Evolutionary conservation across 2,329 filamentous ascomycete species (phyloP), one percentile per base, ranked within the genome.

Genomic region (Anthostomella pinea): DNA sequence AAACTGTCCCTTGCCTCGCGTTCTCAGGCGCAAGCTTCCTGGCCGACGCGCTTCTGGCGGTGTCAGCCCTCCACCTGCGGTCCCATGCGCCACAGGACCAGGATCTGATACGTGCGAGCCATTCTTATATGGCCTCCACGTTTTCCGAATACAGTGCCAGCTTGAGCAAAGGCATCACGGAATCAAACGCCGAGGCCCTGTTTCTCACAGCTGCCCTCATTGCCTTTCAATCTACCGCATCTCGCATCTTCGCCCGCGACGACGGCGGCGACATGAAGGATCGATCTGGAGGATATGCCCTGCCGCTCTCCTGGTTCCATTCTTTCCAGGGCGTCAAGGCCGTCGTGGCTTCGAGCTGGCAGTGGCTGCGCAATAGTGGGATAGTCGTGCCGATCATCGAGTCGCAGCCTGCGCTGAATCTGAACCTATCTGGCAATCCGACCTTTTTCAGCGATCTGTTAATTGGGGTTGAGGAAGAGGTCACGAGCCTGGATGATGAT

Each of bases 301-400:
- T 81, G n/a, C 79, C 79, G 0, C 60, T 82, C 27, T 70, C 75
- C 3, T 83, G 77, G 78, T 83, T 83, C 43, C 79, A 83, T 52
- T 74, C 79, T 4, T 83, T 81, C 51, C 79, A 83, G 50, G 79
- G 79, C 8, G 77, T 83, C 46, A 83, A 83, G 55, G 75, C 79
- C 2, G 69, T 83, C 21, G 79, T 82, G 1, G 74, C 79, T 14
- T 72, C 73, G 3, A 80, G 77, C 10, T 83, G 79, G 79, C 74
- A 73, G 39, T 83, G 74, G 72, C 69, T 83, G 30, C 69, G 78
- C 3, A 68, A 69, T 40, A 81, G 76, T 46, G 64, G 67, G 2
- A 68, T 74, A 10, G 75, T 81, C 24, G 69, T 76, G 17, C 71
- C 73, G 6, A 79, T 83, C 33, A 81, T 83, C 43, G 77, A 81